phyloP scores from a whole-genome alignment of 257 asterid genomes.

The Vinca minor region DNA sequence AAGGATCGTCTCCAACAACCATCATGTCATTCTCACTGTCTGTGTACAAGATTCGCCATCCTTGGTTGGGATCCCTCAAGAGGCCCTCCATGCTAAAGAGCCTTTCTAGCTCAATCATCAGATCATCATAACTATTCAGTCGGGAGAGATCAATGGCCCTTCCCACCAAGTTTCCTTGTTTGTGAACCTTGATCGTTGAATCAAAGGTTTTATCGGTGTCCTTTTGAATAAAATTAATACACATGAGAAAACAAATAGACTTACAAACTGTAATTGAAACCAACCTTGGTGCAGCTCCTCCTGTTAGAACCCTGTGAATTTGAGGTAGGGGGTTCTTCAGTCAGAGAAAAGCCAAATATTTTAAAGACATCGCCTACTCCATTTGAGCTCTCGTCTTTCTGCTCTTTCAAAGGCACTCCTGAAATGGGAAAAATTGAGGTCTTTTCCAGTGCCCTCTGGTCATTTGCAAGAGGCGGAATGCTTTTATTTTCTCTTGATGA shows the following conservation, averaged over 20 bases:
- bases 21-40: constrained; percentile 96
- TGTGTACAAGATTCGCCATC: constrained; percentile 85
- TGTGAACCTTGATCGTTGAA: constrained; percentile 61
- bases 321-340: constrained; percentile 48
- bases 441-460: constrained; percentile 38
- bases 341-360: constrained; percentile 72
- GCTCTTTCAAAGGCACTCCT: constrained; percentile 27
- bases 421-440: constrained; percentile 34
- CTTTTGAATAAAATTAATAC: background rate
- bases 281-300: constrained; percentile 89
- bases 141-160: constrained; percentile 86
- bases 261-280: constrained; percentile 6
- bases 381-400: constrained; percentile 32
- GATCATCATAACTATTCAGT: constrained; percentile 55
- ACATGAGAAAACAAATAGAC: background rate
- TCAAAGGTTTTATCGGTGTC: background rate
- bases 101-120: constrained; percentile 68
- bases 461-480: constrained; percentile 28
- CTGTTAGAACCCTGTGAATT: constrained; percentile 48
- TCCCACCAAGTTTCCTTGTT: constrained; percentile 94
- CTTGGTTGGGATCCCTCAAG: constrained; percentile 60
- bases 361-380: constrained; percentile 46
- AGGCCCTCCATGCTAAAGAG: constrained; percentile 86
- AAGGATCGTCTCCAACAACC: constrained; percentile 98
- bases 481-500: constrained; percentile 28